Conservation (phyloP, 305 asterid genomes). For the Fraxinus latifolia region DNA sequence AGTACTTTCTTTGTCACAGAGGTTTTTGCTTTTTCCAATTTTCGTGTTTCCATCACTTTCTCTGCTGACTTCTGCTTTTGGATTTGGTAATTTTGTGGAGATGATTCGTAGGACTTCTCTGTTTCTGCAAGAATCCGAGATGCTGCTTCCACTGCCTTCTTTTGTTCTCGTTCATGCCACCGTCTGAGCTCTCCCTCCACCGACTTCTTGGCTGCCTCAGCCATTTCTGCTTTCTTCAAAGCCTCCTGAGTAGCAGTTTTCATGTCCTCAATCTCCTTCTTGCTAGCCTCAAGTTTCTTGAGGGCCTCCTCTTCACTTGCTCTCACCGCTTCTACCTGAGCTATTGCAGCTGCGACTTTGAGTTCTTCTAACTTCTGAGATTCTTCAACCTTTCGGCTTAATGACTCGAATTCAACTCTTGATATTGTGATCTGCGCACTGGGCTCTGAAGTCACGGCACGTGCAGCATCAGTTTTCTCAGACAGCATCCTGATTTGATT, state of each 20-base stretch:
- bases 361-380: slow-evolving; percentile 58
- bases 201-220: slow-evolving; percentile 82
- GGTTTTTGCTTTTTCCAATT: slow-evolving; percentile 53
- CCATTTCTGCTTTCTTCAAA: slow-evolving; percentile 69
- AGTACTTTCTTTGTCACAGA: slow-evolving; percentile 55
- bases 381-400: slow-evolving; percentile 71
- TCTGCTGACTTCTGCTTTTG: slow-evolving; percentile 39
- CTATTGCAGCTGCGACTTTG: slow-evolving; percentile 80
- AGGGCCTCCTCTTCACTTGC: slow-evolving; percentile 78
- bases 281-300: slow-evolving; percentile 52
- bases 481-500: slow-evolving; percentile 61
- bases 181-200: slow-evolving; percentile 87
- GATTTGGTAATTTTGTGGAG: slow-evolving; percentile 39
- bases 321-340: slow-evolving; percentile 79
- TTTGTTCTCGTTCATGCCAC: slow-evolving; percentile 77
- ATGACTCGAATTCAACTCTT: slow-evolving; percentile 62
- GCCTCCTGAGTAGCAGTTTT: slow-evolving; percentile 65
- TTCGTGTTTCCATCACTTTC: slow-evolving; percentile 32
- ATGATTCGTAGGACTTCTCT: slow-evolving; percentile 39
- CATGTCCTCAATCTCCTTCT: slow-evolving; percentile 62
- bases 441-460: slow-evolving; percentile 56
- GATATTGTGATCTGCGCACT: slow-evolving; percentile 71
- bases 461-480: slow-evolving; percentile 61
- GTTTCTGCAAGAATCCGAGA: slow-evolving; percentile 65
- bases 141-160: slow-evolving; percentile 74